Base-by-base conservation (phyloP, 768 basidiomycete genomes). In the Boletus insuetus region DNA sequence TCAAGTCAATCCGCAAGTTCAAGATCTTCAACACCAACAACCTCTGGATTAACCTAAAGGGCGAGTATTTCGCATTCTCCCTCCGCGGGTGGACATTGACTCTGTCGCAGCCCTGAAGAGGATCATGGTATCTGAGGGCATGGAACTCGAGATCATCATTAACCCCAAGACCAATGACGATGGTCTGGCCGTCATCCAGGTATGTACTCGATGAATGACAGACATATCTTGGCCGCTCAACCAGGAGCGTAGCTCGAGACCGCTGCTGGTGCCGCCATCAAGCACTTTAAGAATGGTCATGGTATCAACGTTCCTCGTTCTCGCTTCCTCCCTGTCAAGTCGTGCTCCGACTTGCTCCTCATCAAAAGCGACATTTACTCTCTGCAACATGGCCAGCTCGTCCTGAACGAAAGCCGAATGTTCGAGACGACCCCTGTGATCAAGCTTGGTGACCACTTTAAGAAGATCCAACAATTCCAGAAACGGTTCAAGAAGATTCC, bases 91-190 rank as follows among this genome's bases (percentile, higher is more conserved):
- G 14, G n/a, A 17, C 20, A 9, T 38, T 66, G 51, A 65, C 39
- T 37, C 35, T 40, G 24, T 40, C 24, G 6, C 49, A 80, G 84
- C 89, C 48, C 77, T 92, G 69, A 92, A 89, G 79, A 81, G 83
- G 43, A 76, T 88, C 61, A 84, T 92, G 84, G 83, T 82, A 58
- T 76, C 73, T 20, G 84, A 83, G 53, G 77, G 73, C 38, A 74
- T 92, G 77, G 84, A 86, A 60, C 78, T 92, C 55, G 90, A 92
- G 63, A 89, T 92, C 67, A 91, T 92, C 66, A 79, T 85, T 69
- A 91, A 89, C 73, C 79, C 79, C 61, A 86, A 89, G 77, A 73
- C 74, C 54, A 83, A 81, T 44, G 86, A 89, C 53, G 80, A 83
- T 46, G 89, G 89, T 13, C 79, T 82, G 61, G 75, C 86, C 34